Evolutionary conservation across 2,329 filamentous ascomycete species (phyloP).

Genomic region (Emydomyces testavorans): DNA sequence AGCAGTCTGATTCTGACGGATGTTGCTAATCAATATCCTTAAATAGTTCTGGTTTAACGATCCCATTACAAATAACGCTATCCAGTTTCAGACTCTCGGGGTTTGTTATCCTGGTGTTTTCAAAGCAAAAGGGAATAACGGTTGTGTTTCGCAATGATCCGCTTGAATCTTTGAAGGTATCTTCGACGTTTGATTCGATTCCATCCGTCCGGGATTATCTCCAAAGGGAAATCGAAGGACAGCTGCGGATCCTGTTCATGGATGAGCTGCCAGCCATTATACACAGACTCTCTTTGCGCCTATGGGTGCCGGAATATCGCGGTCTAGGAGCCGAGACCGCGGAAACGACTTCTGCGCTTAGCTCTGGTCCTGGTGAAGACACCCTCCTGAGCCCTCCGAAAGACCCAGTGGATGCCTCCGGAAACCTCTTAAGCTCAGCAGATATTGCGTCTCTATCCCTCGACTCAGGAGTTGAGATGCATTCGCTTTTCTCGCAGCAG

Average conservation of each 20-base stretch:
- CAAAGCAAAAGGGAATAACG: constrained; percentile 90
- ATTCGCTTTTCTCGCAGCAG: constrained; percentile 90
- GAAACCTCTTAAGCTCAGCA: constrained; percentile 62
- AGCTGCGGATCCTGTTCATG: constrained; percentile 90
- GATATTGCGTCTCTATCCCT: constrained; percentile 67
- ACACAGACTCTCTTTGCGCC: constrained; percentile 72
- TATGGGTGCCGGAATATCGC: constrained; percentile 82
- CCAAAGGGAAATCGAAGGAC: constrained; percentile 88
- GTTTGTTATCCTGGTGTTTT: constrained; percentile 96
- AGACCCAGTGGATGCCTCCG: constrained; percentile 70
- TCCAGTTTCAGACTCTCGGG: constrained; percentile 93
- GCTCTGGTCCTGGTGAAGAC: constrained; percentile 56
- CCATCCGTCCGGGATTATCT: constrained; percentile 96
- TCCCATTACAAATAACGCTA: constrained; percentile 91
- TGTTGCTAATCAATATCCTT: constrained; percentile 11
- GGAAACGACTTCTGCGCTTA: constrained; percentile 32
- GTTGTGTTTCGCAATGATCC: constrained; percentile 97
- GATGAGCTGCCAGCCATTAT: constrained; percentile 95
- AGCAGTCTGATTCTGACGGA: neutral
- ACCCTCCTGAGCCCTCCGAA: constrained; percentile 70
- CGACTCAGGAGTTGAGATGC: constrained; percentile 67
- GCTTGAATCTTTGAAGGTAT: constrained; percentile 93
- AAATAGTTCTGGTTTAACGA: constrained; percentile 66
- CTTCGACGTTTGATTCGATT: constrained; percentile 97
- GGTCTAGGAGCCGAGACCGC: constrained; percentile 38